Percentiles rank a stretch among this genome's conserved stretches.
Evolutionary conservation across 2,329 filamentous ascomycete species (phyloP).

Genomic region (Mycosphaerella sp.): DNA sequence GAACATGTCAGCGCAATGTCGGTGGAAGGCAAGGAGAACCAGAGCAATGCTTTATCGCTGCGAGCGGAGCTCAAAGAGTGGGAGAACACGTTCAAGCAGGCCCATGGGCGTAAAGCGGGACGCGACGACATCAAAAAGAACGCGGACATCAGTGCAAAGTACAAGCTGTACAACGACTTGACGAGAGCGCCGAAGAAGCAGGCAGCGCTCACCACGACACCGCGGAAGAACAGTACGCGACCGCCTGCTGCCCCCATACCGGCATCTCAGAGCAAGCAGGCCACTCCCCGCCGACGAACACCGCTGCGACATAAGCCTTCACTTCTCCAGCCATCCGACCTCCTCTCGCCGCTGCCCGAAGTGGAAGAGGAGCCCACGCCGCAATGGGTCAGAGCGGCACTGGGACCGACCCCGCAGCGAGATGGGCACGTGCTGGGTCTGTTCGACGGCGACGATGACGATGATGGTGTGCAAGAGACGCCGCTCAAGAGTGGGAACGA

Average conservation of each 20-base stretch:
- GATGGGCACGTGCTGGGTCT: slow-evolving; percentile 71
- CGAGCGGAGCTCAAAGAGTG: slow-evolving; percentile 66
- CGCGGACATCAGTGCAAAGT: slow-evolving; percentile 67
- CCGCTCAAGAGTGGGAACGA: slow-evolving; percentile 15
- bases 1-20: slow-evolving; percentile 11
- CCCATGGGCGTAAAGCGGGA: slow-evolving; percentile 59
- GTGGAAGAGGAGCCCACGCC: slow-evolving; percentile 29
- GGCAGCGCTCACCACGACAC: slow-evolving; percentile 46
- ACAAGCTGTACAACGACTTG: slow-evolving; percentile 67
- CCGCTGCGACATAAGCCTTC: slow-evolving; percentile 14
- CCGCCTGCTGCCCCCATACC: too few species aligned
- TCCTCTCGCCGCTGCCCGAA: slow-evolving; percentile 22
- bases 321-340: background rate
- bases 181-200: slow-evolving; percentile 39
- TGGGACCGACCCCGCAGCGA: slow-evolving; percentile 74
- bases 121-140: slow-evolving; percentile 72
- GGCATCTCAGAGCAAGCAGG: background rate
- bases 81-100: slow-evolving; percentile 60
- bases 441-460: slow-evolving; percentile 58
- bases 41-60: slow-evolving; percentile 34
- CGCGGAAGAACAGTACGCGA: slow-evolving; percentile 14
- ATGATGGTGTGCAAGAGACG: slow-evolving; percentile 32
- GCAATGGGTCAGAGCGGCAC: slow-evolving; percentile 29
- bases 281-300: slow-evolving; percentile 18
- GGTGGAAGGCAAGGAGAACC: slow-evolving; percentile 12